Evolutionary conservation across 1,139 yeast species (phyloP), one percentile per base, ranked within the genome.

Genomic region (Magnusiomyces ingens): DNA sequence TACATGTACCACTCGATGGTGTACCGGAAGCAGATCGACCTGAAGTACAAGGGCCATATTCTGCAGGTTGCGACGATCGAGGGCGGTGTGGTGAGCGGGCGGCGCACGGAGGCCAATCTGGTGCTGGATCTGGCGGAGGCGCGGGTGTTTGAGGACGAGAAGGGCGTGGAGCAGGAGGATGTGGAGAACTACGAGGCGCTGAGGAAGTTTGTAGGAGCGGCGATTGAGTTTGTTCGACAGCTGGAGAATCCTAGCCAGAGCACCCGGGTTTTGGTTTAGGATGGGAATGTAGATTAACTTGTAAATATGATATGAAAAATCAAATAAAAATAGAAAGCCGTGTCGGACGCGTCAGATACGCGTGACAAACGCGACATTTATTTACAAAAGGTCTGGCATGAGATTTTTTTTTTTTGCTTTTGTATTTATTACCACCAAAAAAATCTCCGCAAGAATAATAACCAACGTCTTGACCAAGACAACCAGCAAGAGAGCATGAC

Each of bases 81-180:
- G 58, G 83, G 84, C 1, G 85, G 85, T 1, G 65, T 71, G 13
- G 67, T 78, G 45, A 84, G 84, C 2, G 85, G 85, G 0, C 67
- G 80, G 43, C 67, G 71, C 50, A 58, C 72, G 19, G 85, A 81
- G 59, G 73, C 79, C 11, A 72, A 71, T 55, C 62, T 80, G 45
- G 73, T 77, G 17, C 76, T 79, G 5, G 75, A 73, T 48, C 48
- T 40, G 10, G 26, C 48, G 3, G 48, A 45, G 19, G 48, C 35
- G 18, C 18, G 18, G 26, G 37, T 12, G 19, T 13, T n/a, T 35
- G 18, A 35, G 36, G 37, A 5, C 3, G 13, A 17, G 5, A 19
- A n/a, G n/a, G 37, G 13, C 3, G 13, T 18, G 5, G 37, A n/a
- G n/a, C 21, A 44, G 15, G 13, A 15, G 2, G 18, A 10, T 8